These are phyloP conservation scores for Heliosperma pusillum DNA, from an alignment of 148 eudicot genomes.

Conservation along the genomic window DNA sequence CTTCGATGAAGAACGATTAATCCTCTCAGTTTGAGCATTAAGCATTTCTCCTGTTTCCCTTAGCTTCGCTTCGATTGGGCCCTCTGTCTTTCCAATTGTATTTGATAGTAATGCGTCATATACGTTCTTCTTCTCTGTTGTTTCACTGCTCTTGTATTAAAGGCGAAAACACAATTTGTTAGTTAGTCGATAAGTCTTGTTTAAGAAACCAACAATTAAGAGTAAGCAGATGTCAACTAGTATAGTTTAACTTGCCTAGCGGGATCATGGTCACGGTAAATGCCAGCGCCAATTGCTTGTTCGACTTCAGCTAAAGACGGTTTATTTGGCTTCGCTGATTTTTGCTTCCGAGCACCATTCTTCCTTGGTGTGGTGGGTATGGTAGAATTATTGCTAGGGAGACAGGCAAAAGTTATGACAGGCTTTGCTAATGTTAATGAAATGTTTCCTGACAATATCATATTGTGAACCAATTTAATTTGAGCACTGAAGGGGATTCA, in stretches of 20 bases:
- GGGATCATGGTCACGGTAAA: conserved; percentile 54
- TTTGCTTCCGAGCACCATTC: conserved; percentile 9
- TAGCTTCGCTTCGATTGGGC: conserved; percentile 54
- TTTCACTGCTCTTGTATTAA: conserved; percentile 28
- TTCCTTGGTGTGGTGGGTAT: conserved; percentile 4
- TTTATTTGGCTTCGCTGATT: conserved; percentile 7
- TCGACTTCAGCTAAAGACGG: conserved; percentile 68
- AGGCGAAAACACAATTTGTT: background rate
- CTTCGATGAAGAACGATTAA: conserved; percentile 51
- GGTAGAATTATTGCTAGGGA: conserved; percentile 12
- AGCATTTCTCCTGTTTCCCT: conserved; percentile 83
- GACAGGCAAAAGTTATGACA: conserved; percentile 12
- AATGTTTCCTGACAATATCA: conserved; percentile 22
- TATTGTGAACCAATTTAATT: conserved; percentile 21
- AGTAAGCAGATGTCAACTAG: background rate
- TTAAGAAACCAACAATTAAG: background rate
- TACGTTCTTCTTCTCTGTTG: conserved; percentile 35
- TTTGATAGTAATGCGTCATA: conserved; percentile 49
- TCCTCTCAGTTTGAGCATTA: conserved; percentile 37
- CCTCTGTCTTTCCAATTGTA: conserved; percentile 53
- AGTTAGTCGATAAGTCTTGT: background rate
- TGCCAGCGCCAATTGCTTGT: conserved; percentile 73
- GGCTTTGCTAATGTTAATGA: conserved; percentile 20
- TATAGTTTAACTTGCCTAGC: conserved; percentile 26
- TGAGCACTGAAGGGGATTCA: background rate